Evolutionary conservation across 129 eudicot species (phyloP).

Genomic region (Mikania micrantha): DNA sequence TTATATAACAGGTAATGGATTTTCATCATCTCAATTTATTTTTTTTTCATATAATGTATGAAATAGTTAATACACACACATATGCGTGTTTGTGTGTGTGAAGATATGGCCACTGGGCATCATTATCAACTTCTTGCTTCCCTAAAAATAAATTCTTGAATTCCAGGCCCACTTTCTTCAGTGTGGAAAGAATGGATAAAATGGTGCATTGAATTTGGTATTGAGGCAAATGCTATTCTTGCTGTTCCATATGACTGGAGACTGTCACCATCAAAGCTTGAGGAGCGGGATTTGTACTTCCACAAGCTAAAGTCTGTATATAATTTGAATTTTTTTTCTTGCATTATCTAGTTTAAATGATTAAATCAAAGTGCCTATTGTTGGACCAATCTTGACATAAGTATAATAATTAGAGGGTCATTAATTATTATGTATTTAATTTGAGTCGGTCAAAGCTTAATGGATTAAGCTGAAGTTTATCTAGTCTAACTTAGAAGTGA

Average conservation of each 20-base stretch:
- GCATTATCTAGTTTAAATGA: neutral
- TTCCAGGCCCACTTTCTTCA: conserved; percentile 90
- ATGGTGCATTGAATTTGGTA: conserved; percentile 97
- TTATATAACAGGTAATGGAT: conserved; percentile 62
- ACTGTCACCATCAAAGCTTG: conserved; percentile 85
- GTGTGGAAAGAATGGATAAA: conserved; percentile 99
- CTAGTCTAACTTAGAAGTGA: too few species aligned
- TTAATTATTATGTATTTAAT: too few species aligned
- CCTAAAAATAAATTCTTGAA: conserved; percentile 4
- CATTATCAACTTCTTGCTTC: conserved; percentile 3
- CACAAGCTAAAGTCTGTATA: conserved; percentile 84
- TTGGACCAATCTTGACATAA: too few species aligned
- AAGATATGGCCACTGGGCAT: neutral
- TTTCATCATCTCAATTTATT: neutral
- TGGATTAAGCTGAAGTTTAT: too few species aligned
- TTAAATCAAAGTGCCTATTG: neutral
- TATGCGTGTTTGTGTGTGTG: neutral
- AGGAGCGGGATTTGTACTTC: conserved; percentile 95
- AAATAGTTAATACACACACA: too few species aligned
- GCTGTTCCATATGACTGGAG: conserved; percentile 99
- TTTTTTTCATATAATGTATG: neutral
- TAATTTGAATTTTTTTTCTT: neutral
- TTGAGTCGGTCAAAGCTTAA: too few species aligned
- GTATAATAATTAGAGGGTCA: too few species aligned
- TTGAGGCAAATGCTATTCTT: conserved; percentile 88